Conservation (phyloP, 1,139 yeast genomes). For the Debaryomyces udenii region DNA sequence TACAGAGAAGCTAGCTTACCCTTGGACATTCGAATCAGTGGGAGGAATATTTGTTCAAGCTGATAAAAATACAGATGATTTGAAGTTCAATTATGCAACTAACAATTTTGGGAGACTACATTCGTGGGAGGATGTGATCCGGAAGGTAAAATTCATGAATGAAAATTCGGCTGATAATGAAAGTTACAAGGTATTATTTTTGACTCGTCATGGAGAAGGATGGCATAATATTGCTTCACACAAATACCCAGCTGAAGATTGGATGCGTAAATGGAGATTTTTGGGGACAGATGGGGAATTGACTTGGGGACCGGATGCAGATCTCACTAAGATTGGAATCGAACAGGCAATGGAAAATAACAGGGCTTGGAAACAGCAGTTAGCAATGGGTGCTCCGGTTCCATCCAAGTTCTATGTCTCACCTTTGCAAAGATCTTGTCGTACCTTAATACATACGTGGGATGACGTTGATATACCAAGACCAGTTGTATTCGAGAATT, state of each 20-base stretch:
- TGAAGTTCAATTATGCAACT: conserved; percentile 46
- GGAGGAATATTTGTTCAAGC: conserved; percentile 57
- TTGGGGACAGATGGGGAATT: conserved; percentile 58
- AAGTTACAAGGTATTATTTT: conserved; percentile 56
- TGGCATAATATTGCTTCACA: conserved; percentile 65
- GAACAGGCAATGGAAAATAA: conserved; percentile 48
- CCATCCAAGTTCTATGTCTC: conserved; percentile 62
- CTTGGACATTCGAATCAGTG: conserved; percentile 49
- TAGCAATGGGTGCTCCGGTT: conserved; percentile 50
- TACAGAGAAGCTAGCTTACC: conserved; percentile 19
- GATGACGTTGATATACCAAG: conserved; percentile 36
- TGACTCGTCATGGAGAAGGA: conserved; percentile 83
- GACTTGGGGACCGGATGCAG: conserved; percentile 71
- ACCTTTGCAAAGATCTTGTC: conserved; percentile 65
- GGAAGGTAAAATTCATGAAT: conserved; percentile 41
- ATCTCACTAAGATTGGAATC: conserved; percentile 59
- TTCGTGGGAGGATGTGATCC: conserved; percentile 49
- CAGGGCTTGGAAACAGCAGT: conserved; percentile 46
- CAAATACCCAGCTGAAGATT: conserved; percentile 57
- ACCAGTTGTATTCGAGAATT: conserved; percentile 53
- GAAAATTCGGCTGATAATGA: conserved; percentile 30
- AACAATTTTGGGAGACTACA: conserved; percentile 51
- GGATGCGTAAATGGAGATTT: conserved; percentile 64
- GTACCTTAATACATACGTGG: conserved; percentile 66
- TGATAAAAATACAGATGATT: conserved; percentile 47